These are phyloP conservation scores for Cenchrus purpureus DNA, from an alignment of 176 grass and related monocot genomes.

Conservation along the genomic window DNA sequence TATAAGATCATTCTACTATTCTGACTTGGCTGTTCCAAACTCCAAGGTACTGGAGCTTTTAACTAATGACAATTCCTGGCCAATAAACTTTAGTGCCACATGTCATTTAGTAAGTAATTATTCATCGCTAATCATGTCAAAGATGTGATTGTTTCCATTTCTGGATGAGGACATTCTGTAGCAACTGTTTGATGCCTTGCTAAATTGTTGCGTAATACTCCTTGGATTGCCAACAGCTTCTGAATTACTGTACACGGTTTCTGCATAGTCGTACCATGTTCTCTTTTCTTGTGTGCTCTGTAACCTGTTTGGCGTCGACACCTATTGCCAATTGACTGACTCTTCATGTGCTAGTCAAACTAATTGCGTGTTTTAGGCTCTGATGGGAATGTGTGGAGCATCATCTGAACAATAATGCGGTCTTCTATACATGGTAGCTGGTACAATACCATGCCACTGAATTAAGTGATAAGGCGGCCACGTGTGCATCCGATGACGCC, in stretches of 20 bases:
- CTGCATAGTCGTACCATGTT: not conserved
- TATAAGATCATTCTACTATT: not conserved
- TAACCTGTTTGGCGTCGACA: constrained; percentile 1
- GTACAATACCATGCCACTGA: not conserved
- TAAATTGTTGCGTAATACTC: not conserved
- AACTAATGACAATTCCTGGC: not conserved
- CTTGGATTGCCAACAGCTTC: not conserved
- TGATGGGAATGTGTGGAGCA: constrained; percentile 6
- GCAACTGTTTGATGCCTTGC: not conserved
- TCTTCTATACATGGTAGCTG: not conserved
- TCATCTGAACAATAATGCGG: not conserved
- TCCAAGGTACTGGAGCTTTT: constrained; percentile 4
- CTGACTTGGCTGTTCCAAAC: constrained; percentile 24
- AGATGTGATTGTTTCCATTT: not conserved
- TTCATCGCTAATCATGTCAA: not conserved
- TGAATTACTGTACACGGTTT: not conserved
- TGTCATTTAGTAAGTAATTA: not conserved
- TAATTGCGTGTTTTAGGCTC: constrained; percentile 18
- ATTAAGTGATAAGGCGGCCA: constrained; percentile 32
- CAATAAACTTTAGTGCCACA: not conserved
- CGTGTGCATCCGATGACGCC: constrained; percentile 41
- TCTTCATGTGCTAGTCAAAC: not conserved
- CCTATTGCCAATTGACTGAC: not conserved
- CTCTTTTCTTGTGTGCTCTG: constrained; percentile 4
- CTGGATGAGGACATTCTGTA: not conserved